Evolutionary conservation across 495 filamentous ascomycete genomes (phyloP).

Genomic region (Aspergillus bertholletiae): DNA sequence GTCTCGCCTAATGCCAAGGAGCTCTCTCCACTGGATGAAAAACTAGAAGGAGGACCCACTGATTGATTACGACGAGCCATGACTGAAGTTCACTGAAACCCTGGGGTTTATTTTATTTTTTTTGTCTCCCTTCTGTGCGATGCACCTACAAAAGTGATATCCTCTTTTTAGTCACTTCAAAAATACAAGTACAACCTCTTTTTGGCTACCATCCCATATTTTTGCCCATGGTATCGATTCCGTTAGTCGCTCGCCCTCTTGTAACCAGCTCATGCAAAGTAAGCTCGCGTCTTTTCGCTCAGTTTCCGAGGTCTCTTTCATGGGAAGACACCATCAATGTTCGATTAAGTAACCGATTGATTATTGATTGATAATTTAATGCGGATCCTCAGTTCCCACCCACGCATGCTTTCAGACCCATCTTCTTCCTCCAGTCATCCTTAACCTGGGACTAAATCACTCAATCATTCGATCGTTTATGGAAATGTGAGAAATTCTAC

Average conservation of each 20-base stretch:
- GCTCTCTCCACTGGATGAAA: too few species aligned
- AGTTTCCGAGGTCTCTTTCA: slow-evolving; percentile 3
- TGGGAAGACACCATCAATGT: slow-evolving; percentile 7
- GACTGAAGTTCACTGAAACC: too few species aligned
- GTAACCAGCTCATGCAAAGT: neutral
- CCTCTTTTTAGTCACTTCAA: neutral
- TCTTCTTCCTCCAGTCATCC: neutral
- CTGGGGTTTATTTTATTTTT: too few species aligned
- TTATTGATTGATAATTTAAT: slow-evolving; percentile 15
- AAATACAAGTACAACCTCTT: neutral
- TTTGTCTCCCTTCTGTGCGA: neutral
- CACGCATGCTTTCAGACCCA: neutral
- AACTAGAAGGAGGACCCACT: slow-evolving; percentile 2
- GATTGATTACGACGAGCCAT: neutral
- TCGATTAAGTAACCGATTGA: slow-evolving; percentile 12
- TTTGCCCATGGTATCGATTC: neutral
- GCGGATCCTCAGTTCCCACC: neutral
- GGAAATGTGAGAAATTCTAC: neutral
- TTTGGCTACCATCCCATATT: neutral
- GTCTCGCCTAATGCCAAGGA: neutral
- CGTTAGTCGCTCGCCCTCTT: neutral
- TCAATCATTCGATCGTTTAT: neutral
- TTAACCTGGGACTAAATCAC: neutral
- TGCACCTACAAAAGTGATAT: neutral
- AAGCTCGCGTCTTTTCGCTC: neutral